phyloP scores from a whole-genome alignment of 306 rosid genomes.

The Canavalia gladiata region DNA sequence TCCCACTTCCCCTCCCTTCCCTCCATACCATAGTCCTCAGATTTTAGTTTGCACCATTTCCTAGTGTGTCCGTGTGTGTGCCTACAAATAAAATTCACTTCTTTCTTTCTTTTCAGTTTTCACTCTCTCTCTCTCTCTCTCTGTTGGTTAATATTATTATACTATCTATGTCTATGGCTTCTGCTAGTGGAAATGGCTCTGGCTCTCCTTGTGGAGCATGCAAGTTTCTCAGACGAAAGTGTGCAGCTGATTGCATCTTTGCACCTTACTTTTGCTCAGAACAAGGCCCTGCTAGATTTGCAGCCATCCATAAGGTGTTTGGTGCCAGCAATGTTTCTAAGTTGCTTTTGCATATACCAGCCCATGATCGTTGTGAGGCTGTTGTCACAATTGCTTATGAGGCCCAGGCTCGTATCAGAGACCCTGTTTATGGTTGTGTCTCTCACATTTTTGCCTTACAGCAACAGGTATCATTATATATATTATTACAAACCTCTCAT shows the following conservation, averaged over 20 bases:
- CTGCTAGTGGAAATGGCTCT: conserved; percentile 50
- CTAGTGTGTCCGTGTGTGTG: conserved; percentile 94
- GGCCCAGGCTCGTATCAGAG: conserved; percentile 93
- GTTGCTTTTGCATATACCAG: conserved; percentile 79
- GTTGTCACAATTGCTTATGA: conserved; percentile 94
- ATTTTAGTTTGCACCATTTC: conserved; percentile 68
- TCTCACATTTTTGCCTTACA: conserved; percentile 95
- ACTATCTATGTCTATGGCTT: conserved; percentile 46
- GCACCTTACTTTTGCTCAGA: conserved; percentile 95
- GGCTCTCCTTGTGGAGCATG: conserved; percentile 99
- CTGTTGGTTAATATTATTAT: background rate
- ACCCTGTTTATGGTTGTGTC: conserved; percentile 98
- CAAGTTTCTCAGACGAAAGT: conserved; percentile 91
- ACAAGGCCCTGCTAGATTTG: conserved; percentile 88
- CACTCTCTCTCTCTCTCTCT: background rate
- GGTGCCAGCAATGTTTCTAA: conserved; percentile 98
- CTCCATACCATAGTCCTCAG: conserved; percentile 41
- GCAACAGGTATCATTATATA: conserved; percentile 71
- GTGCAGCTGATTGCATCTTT: conserved; percentile 85
- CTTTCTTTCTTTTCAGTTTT: background rate
- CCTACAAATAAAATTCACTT: conserved; percentile 40
- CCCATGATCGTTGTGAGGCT: conserved; percentile 88
- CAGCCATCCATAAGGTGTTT: conserved; percentile 96
- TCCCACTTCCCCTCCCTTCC: conserved; percentile 56
- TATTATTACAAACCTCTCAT: background rate